A percentile compares a stretch with the other conserved stretches of the same genome.
These are phyloP conservation scores for Cercophora scortea DNA, from an alignment of 495 filamentous ascomycete genomes.

Conservation along the genomic window DNA sequence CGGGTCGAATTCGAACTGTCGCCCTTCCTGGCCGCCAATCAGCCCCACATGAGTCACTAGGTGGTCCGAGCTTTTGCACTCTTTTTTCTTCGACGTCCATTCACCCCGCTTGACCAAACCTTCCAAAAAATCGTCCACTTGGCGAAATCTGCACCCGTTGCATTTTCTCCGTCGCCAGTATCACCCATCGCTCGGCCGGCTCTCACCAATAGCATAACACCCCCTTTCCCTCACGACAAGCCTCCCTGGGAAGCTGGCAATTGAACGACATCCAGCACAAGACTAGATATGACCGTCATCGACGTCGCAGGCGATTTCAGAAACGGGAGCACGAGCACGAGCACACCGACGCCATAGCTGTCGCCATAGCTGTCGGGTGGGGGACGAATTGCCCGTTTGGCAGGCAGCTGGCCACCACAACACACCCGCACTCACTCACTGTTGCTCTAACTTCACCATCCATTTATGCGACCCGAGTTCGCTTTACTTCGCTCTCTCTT, in stretches of 20 bases:
- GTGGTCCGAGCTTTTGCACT: conserved; percentile 5
- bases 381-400: no score
- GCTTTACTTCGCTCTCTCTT: no score
- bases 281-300: no score
- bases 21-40: background rate
- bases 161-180: conserved; percentile 19
- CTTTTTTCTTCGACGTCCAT: conserved; percentile 9
- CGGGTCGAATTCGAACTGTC: conserved; percentile 10
- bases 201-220: conserved; percentile 26
- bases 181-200: conserved; percentile 10
- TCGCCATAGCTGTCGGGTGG: no score
- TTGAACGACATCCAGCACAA: no score
- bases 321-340: no score
- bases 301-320: no score
- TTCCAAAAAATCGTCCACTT: conserved; percentile 2
- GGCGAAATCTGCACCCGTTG: background rate
- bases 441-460: no score
- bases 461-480: no score
- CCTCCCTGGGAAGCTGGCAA: background rate
- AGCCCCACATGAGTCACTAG: conserved; percentile 11
- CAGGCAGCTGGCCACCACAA: no score
- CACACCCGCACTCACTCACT: no score
- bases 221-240: conserved; percentile 2
- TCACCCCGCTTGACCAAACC: conserved; percentile 21
- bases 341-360: no score